Evolutionary conservation across 1,139 yeast species (phyloP), one percentile per base, ranked within the genome.

Genomic region (Geotrichum bryndzae): DNA sequence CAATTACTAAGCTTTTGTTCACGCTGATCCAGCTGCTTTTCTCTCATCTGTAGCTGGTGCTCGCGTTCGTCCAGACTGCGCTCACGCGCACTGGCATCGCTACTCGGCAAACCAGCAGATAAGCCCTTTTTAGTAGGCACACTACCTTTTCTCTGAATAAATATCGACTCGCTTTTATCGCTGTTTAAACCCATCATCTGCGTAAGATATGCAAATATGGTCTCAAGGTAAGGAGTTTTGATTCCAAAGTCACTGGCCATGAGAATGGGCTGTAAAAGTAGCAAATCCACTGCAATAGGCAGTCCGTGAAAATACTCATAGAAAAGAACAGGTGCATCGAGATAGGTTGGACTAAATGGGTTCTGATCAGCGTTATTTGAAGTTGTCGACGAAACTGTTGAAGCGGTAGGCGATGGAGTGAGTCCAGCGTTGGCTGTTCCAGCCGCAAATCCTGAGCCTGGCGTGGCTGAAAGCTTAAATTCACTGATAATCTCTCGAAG

Each of bases 221-320:
- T 89, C 74, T 91, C 97, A 73, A 91, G 80, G 72, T 91, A 91
- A 2, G 97, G 97, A 0, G 97, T 89, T 72, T 89, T 86, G 61
- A 90, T 85, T 54, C 88, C 86, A 70, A 83, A 83, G 73, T 90
- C 96, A 75, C 90, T 96, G 23, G 95, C 96, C 64, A 90, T 77
- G 62, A 91, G 78, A 63, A 91, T 90, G 5, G 97, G 96, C 72
- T 90, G 96, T 64, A 91, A 80, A 63, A 91, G 77, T 58, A 90
- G 77, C 70, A 90, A 79, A 74, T 91, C 97, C 57, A 88, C 78
- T 65, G 86, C 84, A 63, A 89, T 72, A 59, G 81, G 82, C 60
- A 77, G 74, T 61, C 78, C 81, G 66, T 84, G 80, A 72, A 74
- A 83, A 68, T 80, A 87, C 66, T 84, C 83, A 73, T 84, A 87